Conservation (phyloP, 2,329 filamentous ascomycete species). For the Penicillium sp. region DNA sequence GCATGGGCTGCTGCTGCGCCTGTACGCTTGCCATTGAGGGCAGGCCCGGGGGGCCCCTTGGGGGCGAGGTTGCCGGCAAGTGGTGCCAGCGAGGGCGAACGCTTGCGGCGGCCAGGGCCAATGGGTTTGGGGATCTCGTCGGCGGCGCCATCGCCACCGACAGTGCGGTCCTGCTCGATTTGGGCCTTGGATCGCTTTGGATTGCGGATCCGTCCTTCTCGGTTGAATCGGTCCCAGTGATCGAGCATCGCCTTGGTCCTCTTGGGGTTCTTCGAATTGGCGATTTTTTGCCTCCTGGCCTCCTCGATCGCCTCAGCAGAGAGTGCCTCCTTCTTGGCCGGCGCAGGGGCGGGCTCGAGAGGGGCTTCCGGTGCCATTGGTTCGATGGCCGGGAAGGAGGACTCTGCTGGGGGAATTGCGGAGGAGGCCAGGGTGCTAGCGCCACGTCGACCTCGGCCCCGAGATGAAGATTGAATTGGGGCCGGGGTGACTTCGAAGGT, state of each 20-base stretch:
- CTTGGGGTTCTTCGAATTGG: slow-evolving; percentile 46
- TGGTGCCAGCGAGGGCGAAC: slow-evolving; percentile 23
- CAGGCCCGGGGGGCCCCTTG: slow-evolving; percentile 19
- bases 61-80: slow-evolving; percentile 23
- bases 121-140: slow-evolving; percentile 26
- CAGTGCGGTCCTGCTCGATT: slow-evolving; percentile 42
- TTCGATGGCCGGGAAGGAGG: slow-evolving; percentile 15
- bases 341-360: slow-evolving; percentile 10
- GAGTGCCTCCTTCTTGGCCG: slow-evolving; percentile 17
- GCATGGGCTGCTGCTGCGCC: slow-evolving; percentile 17
- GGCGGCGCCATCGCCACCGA: slow-evolving; percentile 29
- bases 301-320: slow-evolving; percentile 32
- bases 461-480: slow-evolving; percentile 19
- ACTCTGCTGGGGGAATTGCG: slow-evolving; percentile 9
- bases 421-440: slow-evolving; percentile 15
- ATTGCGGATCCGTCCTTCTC: slow-evolving; percentile 44
- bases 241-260: slow-evolving; percentile 47
- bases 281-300: slow-evolving; percentile 40
- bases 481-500: slow-evolving; percentile 23
- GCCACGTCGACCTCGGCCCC: slow-evolving; percentile 26
- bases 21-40: slow-evolving; percentile 18
- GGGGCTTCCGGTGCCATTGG: slow-evolving; percentile 14
- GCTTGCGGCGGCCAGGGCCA: slow-evolving; percentile 25
- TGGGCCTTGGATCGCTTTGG: slow-evolving; percentile 47
- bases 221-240: slow-evolving; percentile 46